These are phyloP conservation scores for Trichomonas gallinae DNA, from an alignment of 208 protist genomes.

Conservation along the genomic window DNA sequence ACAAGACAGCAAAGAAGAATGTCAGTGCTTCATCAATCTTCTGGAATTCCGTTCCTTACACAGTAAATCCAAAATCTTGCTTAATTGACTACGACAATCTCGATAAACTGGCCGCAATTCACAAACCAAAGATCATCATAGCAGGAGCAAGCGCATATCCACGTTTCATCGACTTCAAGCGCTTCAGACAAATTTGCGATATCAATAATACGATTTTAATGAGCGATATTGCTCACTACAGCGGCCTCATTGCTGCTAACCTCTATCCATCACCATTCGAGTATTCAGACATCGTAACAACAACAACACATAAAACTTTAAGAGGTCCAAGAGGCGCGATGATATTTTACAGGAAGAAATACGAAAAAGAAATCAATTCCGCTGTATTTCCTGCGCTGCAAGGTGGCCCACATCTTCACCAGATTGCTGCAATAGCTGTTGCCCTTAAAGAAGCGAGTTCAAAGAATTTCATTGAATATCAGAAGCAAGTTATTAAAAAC, in stretches of 20 bases:
- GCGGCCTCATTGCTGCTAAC: conserved; percentile 40
- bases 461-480: conserved; percentile 75
- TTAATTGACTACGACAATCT: conserved; percentile 81
- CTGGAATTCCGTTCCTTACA: conserved; percentile 91
- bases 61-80: conserved; percentile 60
- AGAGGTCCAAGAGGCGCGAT: conserved; percentile 55
- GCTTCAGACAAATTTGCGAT: conserved; percentile 56
- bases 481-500: conserved; percentile 62
- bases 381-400: conserved; percentile 90
- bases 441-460: conserved; percentile 68
- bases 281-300: conserved; percentile 92
- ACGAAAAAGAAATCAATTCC: conserved; percentile 73
- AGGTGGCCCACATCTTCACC: conserved; percentile 91
- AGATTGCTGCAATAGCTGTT: conserved; percentile 82
- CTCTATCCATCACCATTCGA: conserved; percentile 63
- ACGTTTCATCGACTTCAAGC: conserved; percentile 80
- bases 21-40: conserved; percentile 86
- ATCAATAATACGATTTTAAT: conserved; percentile 67
- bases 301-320: conserved; percentile 99
- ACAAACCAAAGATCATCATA: conserved; percentile 81
- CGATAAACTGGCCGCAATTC: conserved; percentile 46
- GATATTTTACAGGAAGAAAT: conserved; percentile 83
- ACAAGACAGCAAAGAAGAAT: conserved; percentile 79
- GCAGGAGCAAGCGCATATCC: conserved; percentile 79
- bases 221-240: conserved; percentile 94